Evolutionary conservation across 495 filamentous ascomycete species (phyloP), one percentile per base, ranked within the genome.

Genomic region (Stereocaulon alpinum): DNA sequence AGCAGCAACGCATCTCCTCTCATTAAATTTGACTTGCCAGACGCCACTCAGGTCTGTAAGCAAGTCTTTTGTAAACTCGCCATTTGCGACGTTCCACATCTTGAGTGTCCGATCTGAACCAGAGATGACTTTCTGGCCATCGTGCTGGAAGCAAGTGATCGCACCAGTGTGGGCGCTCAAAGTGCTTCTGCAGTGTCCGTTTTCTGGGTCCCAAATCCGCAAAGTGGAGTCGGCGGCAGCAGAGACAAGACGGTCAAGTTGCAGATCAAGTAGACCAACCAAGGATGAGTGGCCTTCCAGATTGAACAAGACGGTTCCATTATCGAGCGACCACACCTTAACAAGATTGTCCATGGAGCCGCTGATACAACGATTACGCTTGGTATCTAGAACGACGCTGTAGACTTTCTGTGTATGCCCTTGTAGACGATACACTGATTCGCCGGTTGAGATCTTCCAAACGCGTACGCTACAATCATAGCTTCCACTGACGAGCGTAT

Each of bases 121-220:
- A 42, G 89, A 95, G 56, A 99, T 92, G 51, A 99, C 91, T 66
- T 97, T 99, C 62, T 92, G 86, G 0, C 86, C 91, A 69, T 99
- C 93, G 65, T 99, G 93, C 69, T 97, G 94, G 73, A 99, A 99
- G 72, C 93, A 99, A 17, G 93, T 99, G 63, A 99, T 99, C 17
- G 93, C 93, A 52, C 91, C 93, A 3, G 91, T 96, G 65, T 99
- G 93, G 0, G 94, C 93, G 59, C 84, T 89, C 58, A 99, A 74
- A 18, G 82, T 91, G 66, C 83, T 87, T 70, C 89, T 93, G 71
- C 93, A 99, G 63, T 87, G 86, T 10, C 94, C 93, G 43, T 79
- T 89, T 67, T 95, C 89, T 1, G 93, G 94, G 69, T 99, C 93
- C 93, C 93, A 99, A 64, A 99, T 95, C 44, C 94, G 79, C 17